Conservation (phyloP, 129 eudicot species). For the Kitagawia praeruptora region DNA sequence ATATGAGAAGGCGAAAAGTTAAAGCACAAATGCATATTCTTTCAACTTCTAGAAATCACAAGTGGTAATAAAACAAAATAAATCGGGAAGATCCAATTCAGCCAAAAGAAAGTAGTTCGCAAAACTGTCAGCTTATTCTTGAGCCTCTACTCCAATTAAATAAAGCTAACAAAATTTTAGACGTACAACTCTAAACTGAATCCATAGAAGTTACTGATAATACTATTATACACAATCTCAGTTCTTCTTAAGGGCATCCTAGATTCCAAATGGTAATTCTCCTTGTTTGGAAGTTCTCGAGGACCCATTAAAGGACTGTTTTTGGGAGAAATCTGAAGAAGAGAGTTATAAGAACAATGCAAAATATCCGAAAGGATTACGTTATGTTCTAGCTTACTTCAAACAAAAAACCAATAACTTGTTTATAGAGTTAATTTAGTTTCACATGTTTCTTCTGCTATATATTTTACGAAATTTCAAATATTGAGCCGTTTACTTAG, state of each 20-base stretch:
- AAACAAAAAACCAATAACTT: background rate
- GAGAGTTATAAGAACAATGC: background rate
- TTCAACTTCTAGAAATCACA: background rate
- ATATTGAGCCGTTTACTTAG: background rate
- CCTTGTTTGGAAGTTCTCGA: background rate
- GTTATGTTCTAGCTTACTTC: background rate
- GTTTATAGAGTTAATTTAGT: background rate
- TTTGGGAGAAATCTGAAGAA: background rate
- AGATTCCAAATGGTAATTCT: background rate
- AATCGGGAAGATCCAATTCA: background rate
- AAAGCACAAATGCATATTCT: background rate
- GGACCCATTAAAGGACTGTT: background rate
- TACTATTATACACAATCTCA: background rate
- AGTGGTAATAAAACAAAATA: background rate
- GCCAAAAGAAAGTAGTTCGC: background rate
- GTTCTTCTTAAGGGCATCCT: background rate
- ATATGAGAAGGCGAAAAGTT: background rate
- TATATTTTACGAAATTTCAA: background rate
- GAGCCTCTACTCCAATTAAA: background rate
- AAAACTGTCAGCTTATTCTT: background rate
- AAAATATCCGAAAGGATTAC: background rate
- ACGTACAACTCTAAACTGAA: background rate
- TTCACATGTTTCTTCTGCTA: background rate
- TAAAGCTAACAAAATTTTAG: background rate
- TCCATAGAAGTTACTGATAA: background rate